Conservation (phyloP, 1,284 basidiomycete species). For the Serendipita sp. region DNA sequence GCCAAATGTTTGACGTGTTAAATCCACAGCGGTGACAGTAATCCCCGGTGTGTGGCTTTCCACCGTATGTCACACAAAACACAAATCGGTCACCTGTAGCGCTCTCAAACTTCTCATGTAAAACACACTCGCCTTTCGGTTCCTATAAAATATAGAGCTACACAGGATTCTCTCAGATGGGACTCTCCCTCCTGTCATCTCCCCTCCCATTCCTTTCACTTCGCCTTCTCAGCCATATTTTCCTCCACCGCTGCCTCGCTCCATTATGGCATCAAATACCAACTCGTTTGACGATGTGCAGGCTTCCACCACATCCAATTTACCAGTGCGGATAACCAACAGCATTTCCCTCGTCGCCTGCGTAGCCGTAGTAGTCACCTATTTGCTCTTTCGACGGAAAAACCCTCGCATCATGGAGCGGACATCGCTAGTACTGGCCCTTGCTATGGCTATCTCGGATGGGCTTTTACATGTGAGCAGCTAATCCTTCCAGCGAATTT, state of each 20-base stretch:
- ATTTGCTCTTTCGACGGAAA: background rate
- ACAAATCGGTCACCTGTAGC: no score
- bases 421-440: background rate
- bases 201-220: no score
- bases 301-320: background rate
- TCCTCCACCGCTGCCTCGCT: no score
- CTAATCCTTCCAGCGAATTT: background rate
- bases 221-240: no score
- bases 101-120: no score
- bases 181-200: background rate
- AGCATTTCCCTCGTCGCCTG: background rate
- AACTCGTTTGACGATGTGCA: background rate
- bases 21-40: no score
- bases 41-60: no score
- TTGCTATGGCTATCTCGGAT: background rate
- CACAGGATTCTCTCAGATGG: background rate
- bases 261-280: background rate
- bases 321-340: slow-evolving; percentile 1
- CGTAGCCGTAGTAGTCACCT: background rate
- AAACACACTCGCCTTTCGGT: no score
- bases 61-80: no score
- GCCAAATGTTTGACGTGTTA: no score
- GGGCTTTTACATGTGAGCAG: background rate
- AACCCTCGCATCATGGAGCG: background rate
- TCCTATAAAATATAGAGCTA: background rate